Evolutionary conservation across 176 grass and related monocot genomes (phyloP), one percentile per base, ranked within the genome.

Genomic region (Themeda triandra): DNA sequence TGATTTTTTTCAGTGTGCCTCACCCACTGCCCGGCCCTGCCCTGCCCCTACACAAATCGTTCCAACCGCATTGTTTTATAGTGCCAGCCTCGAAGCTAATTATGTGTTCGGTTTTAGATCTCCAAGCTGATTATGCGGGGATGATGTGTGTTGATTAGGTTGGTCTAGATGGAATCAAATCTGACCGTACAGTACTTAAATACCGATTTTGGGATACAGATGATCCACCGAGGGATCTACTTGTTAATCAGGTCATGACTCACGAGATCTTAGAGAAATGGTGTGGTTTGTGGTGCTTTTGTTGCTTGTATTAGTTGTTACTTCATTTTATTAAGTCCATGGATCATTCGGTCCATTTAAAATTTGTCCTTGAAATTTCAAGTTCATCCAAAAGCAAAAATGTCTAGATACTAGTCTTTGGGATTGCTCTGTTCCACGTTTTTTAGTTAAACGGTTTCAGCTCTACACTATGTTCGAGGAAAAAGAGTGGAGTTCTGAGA

Each of bases 141-240:
- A 72, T 19, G 13, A 25, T 59, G 35, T 84, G 33, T 29, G 60
- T 80, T 30, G 45, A 88, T 80, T 75, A 37, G 83, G 39, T 65
- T 44, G 27, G 15, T 13, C 33, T 6, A 41, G 31, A 65, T 4
- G 29, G 65, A 78, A 86, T 29, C 23, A 45, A 71, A 82, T 90
- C 78, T 65, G 14, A 2, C 0, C 8, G 27, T 74, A 30, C 44
- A 28, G 19, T 66, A 66, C 5, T 44, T 35, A 67, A 48, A 69
- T 18, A 30, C 69, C 5, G 29, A 8, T 13, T 13, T 46, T 15
- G 11, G 40, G 78, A 82, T 82, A 36, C 78, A 48, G 32, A 64
- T 76, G 32, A 71, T 76, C 77, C 63, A 63, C 53, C 19, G 4
- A 68, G 36, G 36, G 78, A 86, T 82, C 27, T 68, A 30, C 54